Evolutionary conservation across 2,329 filamentous ascomycete genomes (phyloP).

Genomic region (Penicillium sp.): DNA sequence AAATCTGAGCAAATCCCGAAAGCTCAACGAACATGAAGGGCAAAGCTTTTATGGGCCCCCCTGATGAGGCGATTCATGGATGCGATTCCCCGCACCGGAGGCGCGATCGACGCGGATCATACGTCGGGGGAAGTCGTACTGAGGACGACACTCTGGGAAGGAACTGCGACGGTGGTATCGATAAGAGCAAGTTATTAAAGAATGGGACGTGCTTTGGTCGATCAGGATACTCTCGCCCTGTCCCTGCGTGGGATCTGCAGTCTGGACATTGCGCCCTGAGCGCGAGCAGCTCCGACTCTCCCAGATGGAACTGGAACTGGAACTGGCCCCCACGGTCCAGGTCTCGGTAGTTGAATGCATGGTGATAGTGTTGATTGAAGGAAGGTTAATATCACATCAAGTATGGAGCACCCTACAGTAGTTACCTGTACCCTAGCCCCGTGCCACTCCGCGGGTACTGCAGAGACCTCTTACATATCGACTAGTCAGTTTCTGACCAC

Average conservation of each 20-base stretch:
- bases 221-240: not conserved
- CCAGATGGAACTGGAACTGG: not conserved
- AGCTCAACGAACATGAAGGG: too few relatives aligned
- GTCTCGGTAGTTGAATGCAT: not conserved
- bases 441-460: too few relatives aligned
- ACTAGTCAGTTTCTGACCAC: too few relatives aligned
- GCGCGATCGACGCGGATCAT: conserved; percentile 15
- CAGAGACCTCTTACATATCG: too few relatives aligned
- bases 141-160: not conserved
- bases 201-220: not conserved
- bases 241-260: not conserved
- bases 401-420: too few relatives aligned
- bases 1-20: not conserved
- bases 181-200: conserved; percentile 2
- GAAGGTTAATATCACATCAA: too few relatives aligned
- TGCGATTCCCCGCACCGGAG: conserved; percentile 22
- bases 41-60: conserved; percentile 9
- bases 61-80: not conserved
- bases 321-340: not conserved
- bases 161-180: conserved; percentile 18
- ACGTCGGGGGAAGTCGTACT: conserved; percentile 14
- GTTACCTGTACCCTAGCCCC: too few relatives aligned
- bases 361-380: not conserved
- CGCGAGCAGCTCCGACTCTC: not conserved
- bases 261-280: not conserved